phyloP scores from a whole-genome alignment of 306 rosid genomes.

The Mucuna pruriens region DNA sequence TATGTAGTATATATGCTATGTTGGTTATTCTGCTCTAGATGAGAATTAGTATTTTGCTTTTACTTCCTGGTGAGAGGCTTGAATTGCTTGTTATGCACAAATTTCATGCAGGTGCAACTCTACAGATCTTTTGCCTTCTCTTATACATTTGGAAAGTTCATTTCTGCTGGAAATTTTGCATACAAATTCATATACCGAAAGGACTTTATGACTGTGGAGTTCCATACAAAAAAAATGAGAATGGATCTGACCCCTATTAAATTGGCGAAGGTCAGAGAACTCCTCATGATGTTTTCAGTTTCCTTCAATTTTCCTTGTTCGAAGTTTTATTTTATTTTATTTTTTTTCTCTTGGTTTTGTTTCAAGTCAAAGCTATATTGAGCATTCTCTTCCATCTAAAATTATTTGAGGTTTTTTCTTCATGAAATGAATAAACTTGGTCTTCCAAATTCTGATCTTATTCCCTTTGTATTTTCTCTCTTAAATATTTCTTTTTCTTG shows the following conservation, averaged over 20 bases:
- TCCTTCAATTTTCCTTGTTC: conserved; percentile 2
- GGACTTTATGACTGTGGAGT: conserved; percentile 20
- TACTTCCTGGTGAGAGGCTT: conserved; percentile 30
- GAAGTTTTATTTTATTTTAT: neutral
- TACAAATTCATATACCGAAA: conserved; percentile 39
- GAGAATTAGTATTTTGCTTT: conserved; percentile 8
- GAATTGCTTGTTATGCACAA: conserved; percentile 36
- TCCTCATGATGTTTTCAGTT: conserved; percentile 7
- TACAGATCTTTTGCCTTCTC: conserved; percentile 13
- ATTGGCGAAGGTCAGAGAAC: conserved; percentile 53
- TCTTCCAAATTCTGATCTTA: conserved; percentile 5
- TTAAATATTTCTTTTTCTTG: neutral
- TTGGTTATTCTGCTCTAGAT: neutral
- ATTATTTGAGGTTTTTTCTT: neutral
- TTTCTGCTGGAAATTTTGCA: conserved; percentile 30
- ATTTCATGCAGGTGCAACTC: conserved; percentile 46
- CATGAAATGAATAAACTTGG: conserved; percentile 16
- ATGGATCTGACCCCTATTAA: conserved; percentile 42
- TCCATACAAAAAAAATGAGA: conserved; percentile 21
- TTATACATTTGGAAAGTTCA: conserved; percentile 29
- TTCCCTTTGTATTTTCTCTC: neutral
- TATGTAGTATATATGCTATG: neutral
- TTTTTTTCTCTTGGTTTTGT: conserved; percentile 26
- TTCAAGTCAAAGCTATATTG: conserved; percentile 18
- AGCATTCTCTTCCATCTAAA: neutral